phyloP scores from a whole-genome alignment of 495 filamentous ascomycete species.

The Echria macrotheca region DNA sequence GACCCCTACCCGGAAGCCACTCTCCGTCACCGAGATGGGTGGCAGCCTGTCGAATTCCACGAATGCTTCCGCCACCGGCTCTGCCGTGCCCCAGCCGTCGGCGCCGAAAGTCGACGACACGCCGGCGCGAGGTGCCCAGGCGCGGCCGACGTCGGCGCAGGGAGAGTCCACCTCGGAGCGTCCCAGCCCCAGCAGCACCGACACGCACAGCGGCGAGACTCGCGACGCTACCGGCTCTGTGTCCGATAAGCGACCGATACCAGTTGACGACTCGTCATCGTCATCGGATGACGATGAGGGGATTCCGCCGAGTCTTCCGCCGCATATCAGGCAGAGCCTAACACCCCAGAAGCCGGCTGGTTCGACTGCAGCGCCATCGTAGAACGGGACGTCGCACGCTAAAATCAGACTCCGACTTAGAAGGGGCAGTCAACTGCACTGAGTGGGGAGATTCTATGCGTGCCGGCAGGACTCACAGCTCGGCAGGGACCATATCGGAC shows the following conservation, averaged over 20 bases:
- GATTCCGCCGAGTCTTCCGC: conserved; percentile 38
- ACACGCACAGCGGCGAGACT: not conserved
- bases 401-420: too few relatives aligned
- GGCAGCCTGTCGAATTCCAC: conserved; percentile 25
- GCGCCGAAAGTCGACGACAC: conserved; percentile 10
- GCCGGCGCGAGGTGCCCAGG: conserved; percentile 10
- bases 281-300: conserved; percentile 35
- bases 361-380: not conserved
- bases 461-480: too few relatives aligned
- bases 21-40: conserved; percentile 27
- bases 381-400: too few relatives aligned
- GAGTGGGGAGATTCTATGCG: too few relatives aligned
- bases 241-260: too few relatives aligned
- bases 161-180: not conserved
- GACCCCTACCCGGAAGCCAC: conserved; percentile 25
- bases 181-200: not conserved
- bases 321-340: not conserved
- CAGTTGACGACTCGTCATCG: too few relatives aligned
- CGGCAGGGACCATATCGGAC: too few relatives aligned
- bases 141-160: conserved; percentile 6
- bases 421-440: too few relatives aligned
- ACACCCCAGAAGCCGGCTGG: not conserved
- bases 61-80: conserved; percentile 31
- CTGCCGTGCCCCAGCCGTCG: conserved; percentile 20
- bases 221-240: too few relatives aligned